Percentiles rank a stretch among this genome's conserved stretches.
Evolutionary conservation across 139 green algal genomes (phyloP).

Genomic region (Volvox africanus): DNA sequence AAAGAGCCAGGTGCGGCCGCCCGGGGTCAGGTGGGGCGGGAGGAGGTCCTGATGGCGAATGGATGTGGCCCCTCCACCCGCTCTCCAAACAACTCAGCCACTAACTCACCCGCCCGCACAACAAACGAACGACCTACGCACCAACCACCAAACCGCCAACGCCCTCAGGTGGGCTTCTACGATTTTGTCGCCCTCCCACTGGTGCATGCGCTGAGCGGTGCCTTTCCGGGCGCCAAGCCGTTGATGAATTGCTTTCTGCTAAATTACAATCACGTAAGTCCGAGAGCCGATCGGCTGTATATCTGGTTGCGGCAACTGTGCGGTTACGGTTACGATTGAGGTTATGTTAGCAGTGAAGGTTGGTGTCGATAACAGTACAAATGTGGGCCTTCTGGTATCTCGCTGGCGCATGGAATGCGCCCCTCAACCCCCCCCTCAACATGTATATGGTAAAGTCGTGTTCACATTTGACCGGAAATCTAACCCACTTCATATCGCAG

Average conservation of each 20-base stretch:
- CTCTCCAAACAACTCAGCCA: too few relatives aligned
- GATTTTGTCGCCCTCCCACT: slow-evolving; percentile 47
- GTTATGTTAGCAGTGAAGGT: background rate
- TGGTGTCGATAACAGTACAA: too few relatives aligned
- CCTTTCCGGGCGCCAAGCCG: slow-evolving; percentile 22
- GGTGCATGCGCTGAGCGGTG: slow-evolving; percentile 20
- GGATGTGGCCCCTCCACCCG: too few relatives aligned
- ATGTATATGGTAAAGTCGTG: too few relatives aligned
- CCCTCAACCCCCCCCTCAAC: too few relatives aligned
- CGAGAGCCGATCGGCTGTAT: background rate
- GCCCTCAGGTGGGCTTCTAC: slow-evolving; percentile 46
- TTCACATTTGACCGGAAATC: too few relatives aligned
- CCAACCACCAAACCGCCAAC: background rate
- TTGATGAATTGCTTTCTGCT: background rate
- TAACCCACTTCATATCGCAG: background rate
- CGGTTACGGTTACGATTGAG: background rate
- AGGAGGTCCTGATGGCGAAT: too few relatives aligned
- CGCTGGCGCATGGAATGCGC: too few relatives aligned
- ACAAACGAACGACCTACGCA: too few relatives aligned
- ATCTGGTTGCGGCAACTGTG: background rate
- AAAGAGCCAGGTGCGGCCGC: slow-evolving; percentile 38
- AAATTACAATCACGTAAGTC: slow-evolving; percentile 37
- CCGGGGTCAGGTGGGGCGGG: background rate
- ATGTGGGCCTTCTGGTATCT: too few relatives aligned
- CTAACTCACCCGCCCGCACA: too few relatives aligned